phyloP scores from a whole-genome alignment of 371 early-diverging fungal genomes.

The Mortierella sp. region DNA sequence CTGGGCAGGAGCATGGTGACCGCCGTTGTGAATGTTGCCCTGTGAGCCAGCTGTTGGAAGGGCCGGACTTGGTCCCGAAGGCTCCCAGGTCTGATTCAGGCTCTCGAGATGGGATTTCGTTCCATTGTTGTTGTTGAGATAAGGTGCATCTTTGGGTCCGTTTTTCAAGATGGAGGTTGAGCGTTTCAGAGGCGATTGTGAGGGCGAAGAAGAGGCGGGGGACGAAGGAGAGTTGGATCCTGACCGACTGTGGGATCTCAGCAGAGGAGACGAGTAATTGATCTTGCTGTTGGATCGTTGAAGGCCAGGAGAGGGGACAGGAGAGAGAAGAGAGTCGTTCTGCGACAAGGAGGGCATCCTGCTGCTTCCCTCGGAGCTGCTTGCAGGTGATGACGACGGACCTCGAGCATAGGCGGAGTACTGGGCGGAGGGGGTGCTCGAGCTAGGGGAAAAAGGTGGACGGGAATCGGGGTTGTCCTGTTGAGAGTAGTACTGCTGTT shows the following conservation, averaged over 20 bases:
- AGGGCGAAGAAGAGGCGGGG: constrained; percentile 25
- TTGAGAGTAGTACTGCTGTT: background rate
- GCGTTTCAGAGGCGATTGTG: constrained; percentile 33
- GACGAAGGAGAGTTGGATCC: constrained; percentile 23
- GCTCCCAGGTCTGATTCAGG: constrained; percentile 54
- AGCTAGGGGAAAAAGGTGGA: constrained; percentile 4
- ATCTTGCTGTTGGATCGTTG: constrained; percentile 49
- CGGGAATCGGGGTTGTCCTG: constrained; percentile 14
- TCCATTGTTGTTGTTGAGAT: constrained; percentile 18
- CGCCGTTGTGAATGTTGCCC: constrained; percentile 8
- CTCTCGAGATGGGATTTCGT: constrained; percentile 37
- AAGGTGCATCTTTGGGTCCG: constrained; percentile 56
- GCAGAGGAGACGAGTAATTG: constrained; percentile 46
- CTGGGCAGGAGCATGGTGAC: constrained; percentile 22
- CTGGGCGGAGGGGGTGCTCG: constrained; percentile 16
- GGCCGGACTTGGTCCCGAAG: constrained; percentile 26
- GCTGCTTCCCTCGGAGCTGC: background rate
- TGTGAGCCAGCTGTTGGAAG: constrained; percentile 18
- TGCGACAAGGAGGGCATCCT: constrained; percentile 3
- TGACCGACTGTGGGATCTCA: constrained; percentile 46
- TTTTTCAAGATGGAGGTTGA: constrained; percentile 53
- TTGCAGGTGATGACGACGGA: constrained; percentile 21
- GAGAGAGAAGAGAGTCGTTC: constrained; percentile 11
- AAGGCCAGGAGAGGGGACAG: constrained; percentile 18
- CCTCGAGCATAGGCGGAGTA: constrained; percentile 17